phyloP scores from a whole-genome alignment of 257 asterid genomes.

The Verbena officinalis region DNA sequence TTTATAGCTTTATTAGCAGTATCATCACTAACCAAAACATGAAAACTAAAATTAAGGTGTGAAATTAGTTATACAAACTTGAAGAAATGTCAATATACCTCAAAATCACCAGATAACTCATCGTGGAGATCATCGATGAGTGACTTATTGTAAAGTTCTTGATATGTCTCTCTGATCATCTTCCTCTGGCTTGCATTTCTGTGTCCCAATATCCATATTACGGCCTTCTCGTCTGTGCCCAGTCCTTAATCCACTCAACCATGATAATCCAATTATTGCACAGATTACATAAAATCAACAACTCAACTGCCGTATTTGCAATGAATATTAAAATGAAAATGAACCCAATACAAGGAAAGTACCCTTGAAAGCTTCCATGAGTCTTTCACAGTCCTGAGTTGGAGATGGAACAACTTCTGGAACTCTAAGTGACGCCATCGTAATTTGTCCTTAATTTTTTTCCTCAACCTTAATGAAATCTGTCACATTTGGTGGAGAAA shows the following conservation, averaged over 20 bases:
- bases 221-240: constrained; percentile 71
- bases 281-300: constrained; percentile 3
- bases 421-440: constrained; percentile 43
- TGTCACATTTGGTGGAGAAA: constrained; percentile 20
- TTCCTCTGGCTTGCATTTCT: constrained; percentile 69
- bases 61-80: too few species aligned
- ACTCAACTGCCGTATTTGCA: neutral
- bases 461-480: too few species aligned
- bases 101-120: constrained; percentile 80
- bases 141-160: constrained; percentile 58
- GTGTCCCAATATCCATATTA: constrained; percentile 60
- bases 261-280: neutral
- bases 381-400: constrained; percentile 56
- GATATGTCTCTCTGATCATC: constrained; percentile 59
- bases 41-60: too few species aligned
- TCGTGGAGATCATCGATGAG: constrained; percentile 51
- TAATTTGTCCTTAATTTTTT: neutral
- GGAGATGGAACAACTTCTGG: constrained; percentile 71
- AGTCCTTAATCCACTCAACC: constrained; percentile 46
- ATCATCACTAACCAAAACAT: too few species aligned
- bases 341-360: neutral
- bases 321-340: neutral
- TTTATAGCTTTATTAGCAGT: too few species aligned
- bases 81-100: constrained; percentile 39
- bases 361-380: constrained; percentile 64